These are phyloP conservation scores for Triticum aestivum DNA, from an alignment of 176 grass and related monocot species.

Conservation along the genomic window IWGSC_CS_RefSeq_v2.1 NC_057794.1:159341509-159342008, in stretches of 20 bases:
- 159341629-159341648: slow-evolving; percentile 19
- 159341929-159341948: not conserved
- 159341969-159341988: not conserved
- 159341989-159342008: not conserved
- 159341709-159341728: slow-evolving; percentile 91
- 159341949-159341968: not conserved
- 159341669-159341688: slow-evolving; percentile 34
- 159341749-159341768: slow-evolving; percentile 98
- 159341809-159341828: slow-evolving; percentile 88
- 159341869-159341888: slow-evolving; percentile 55
- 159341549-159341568: slow-evolving; percentile 42
- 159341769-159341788: slow-evolving; percentile 92
- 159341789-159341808: slow-evolving; percentile 98
- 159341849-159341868: slow-evolving; percentile 86
- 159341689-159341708: slow-evolving; percentile 78
- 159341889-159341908: not conserved
- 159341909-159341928: not conserved
- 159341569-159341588: slow-evolving; percentile 51
- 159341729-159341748: slow-evolving; percentile 95
- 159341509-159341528: slow-evolving; percentile 18
- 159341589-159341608: slow-evolving; percentile 31
- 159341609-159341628: slow-evolving; percentile 35
- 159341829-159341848: slow-evolving; percentile 81
- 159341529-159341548: not conserved
- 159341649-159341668: not conserved